A percentile compares a stretch with the other conserved stretches of the same genome.
Conservation (phyloP, 2,329 filamentous ascomycete genomes). For the Penicillium aurantiogriseum region DNA sequence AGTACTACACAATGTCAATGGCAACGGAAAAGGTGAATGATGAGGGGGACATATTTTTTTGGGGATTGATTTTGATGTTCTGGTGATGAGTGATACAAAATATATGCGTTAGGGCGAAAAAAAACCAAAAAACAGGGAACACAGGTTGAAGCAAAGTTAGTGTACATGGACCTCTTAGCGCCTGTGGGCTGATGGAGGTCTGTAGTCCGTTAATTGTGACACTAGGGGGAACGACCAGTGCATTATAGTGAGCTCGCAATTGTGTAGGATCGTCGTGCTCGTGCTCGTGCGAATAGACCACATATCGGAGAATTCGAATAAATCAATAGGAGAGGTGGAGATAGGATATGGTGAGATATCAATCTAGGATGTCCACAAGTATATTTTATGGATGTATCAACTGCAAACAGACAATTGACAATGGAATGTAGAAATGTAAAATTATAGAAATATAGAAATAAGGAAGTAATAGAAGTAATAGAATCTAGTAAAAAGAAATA, state of each 20-base stretch:
- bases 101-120: conserved; percentile 20
- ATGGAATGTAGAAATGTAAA: background rate
- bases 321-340: background rate
- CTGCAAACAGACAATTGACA: background rate
- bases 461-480: background rate
- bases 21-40: background rate
- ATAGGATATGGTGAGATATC: background rate
- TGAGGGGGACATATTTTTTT: background rate
- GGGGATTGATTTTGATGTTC: background rate
- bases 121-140: conserved; percentile 23
- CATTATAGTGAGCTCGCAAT: conserved; percentile 5
- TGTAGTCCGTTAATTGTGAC: background rate
- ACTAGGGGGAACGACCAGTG: background rate
- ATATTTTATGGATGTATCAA: background rate
- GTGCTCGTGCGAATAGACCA: conserved; percentile 15
- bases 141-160: conserved; percentile 13
- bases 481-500: background rate
- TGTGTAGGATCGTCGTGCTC: conserved; percentile 12
- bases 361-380: background rate
- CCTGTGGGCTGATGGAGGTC: conserved; percentile 7
- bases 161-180: conserved; percentile 8
- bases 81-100: conserved; percentile 13
- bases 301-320: conserved; percentile 11
- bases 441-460: background rate
- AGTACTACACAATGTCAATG: background rate